A percentile compares a stretch with the other conserved stretches of the same genome.
Conservation (phyloP, 2,329 filamentous ascomycete species). For the Kalmusia sp. region DNA sequence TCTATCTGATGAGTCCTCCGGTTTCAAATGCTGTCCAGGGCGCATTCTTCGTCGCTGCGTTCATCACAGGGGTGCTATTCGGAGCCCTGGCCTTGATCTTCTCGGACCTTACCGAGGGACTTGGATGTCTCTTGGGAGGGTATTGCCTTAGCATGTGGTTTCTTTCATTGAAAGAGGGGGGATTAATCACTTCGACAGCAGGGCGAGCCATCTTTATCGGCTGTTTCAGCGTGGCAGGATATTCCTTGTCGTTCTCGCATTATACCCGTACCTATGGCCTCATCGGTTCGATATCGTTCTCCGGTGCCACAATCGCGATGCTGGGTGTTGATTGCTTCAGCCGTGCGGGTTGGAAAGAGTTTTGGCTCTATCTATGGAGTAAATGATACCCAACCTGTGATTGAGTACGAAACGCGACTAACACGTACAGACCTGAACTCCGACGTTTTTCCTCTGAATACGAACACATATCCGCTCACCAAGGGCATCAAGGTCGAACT, state of each 20-base stretch:
- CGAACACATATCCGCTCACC: slow-evolving; percentile 82
- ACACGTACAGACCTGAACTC: slow-evolving; percentile 68
- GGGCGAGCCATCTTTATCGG: slow-evolving; percentile 79
- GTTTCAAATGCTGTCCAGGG: slow-evolving; percentile 80
- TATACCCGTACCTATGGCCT: slow-evolving; percentile 80
- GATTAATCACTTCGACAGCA: slow-evolving; percentile 68
- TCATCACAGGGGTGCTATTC: slow-evolving; percentile 75
- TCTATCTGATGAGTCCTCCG: slow-evolving; percentile 86
- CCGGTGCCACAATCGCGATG: slow-evolving; percentile 78
- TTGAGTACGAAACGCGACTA: slow-evolving; percentile 15
- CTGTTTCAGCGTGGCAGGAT: slow-evolving; percentile 71
- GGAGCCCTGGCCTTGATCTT: slow-evolving; percentile 80
- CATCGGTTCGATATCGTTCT: slow-evolving; percentile 78
- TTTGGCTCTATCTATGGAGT: slow-evolving; percentile 93
- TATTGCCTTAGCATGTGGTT: slow-evolving; percentile 93
- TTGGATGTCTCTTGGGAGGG: slow-evolving; percentile 87
- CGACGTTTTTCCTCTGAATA: slow-evolving; percentile 76
- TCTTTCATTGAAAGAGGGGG: slow-evolving; percentile 76
- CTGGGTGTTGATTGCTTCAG: slow-evolving; percentile 92
- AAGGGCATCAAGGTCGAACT: slow-evolving; percentile 86
- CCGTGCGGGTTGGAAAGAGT: slow-evolving; percentile 89
- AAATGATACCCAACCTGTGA: slow-evolving; percentile 31
- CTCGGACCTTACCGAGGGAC: slow-evolving; percentile 79
- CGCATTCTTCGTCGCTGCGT: slow-evolving; percentile 81
- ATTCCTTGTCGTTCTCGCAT: slow-evolving; percentile 73